phyloP scores from a whole-genome alignment of 2,329 filamentous ascomycete genomes.

The Pseudovirgaria hyperparasitica region DNA sequence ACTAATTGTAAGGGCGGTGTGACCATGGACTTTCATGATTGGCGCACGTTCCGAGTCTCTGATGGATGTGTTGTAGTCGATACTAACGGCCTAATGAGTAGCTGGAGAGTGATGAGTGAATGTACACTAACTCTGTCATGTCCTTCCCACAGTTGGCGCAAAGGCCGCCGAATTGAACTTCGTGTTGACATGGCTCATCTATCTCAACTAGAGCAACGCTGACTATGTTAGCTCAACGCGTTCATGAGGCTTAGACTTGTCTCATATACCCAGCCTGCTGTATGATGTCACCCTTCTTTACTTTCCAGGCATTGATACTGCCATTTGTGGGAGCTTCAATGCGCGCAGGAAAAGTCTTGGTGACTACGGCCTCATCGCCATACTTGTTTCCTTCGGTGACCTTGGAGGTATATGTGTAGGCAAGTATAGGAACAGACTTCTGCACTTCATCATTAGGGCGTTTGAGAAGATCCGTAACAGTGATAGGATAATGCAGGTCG shows the following conservation, averaged over 20 bases:
- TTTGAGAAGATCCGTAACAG: constrained; percentile 74
- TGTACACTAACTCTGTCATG: constrained; percentile 60
- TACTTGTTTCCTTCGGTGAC: constrained; percentile 56
- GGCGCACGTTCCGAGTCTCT: constrained; percentile 74
- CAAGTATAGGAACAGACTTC: constrained; percentile 66
- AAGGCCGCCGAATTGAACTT: constrained; percentile 79
- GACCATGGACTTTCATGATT: constrained; percentile 91
- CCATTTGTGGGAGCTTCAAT: constrained; percentile 82
- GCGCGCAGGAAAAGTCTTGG: constrained; percentile 59
- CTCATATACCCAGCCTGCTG: constrained; percentile 27
- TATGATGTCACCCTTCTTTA: constrained; percentile 53
- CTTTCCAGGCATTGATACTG: constrained; percentile 61
- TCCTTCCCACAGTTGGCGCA: constrained; percentile 91
- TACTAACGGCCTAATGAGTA: constrained; percentile 20
- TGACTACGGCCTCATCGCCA: constrained; percentile 56
- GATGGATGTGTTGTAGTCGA: constrained; percentile 69
- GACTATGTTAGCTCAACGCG: constrained; percentile 5
- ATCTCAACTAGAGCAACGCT: constrained; percentile 56
- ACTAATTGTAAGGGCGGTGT: constrained; percentile 76
- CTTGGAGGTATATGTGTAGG: constrained; percentile 74
- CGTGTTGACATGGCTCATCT: constrained; percentile 83
- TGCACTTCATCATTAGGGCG: constrained; percentile 60
- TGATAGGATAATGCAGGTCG: constrained; percentile 79
- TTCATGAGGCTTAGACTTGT: constrained; percentile 1
- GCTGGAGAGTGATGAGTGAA: not conserved